phyloP scores from a whole-genome alignment of 2,329 filamentous ascomycete genomes.

The Rugonectria rugulosa region DNA sequence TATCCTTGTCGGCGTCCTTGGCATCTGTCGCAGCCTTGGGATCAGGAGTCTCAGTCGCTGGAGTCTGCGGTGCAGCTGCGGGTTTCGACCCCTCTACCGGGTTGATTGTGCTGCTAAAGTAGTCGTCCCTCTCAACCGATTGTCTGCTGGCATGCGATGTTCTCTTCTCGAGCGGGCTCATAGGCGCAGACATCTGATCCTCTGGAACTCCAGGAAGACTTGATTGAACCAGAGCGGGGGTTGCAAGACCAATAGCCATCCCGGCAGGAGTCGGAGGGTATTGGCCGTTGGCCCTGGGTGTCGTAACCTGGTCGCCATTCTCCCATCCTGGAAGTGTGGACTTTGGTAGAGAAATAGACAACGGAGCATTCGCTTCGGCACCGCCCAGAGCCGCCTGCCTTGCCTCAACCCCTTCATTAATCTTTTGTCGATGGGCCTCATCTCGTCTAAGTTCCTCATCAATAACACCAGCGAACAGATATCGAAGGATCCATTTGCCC shows the following conservation, averaged over 20 bases:
- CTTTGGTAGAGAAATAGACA: constrained; percentile 61
- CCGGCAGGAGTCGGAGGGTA: constrained; percentile 75
- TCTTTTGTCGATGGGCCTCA: constrained; percentile 71
- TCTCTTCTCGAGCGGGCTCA: constrained; percentile 61
- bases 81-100: constrained; percentile 57
- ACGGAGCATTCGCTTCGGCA: constrained; percentile 63
- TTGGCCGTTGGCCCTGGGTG: constrained; percentile 69
- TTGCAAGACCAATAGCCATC: constrained; percentile 79
- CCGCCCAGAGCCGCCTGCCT: constrained; percentile 55
- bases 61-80: constrained; percentile 55
- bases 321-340: constrained; percentile 46
- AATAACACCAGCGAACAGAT: constrained; percentile 88
- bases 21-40: constrained; percentile 59
- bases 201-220: constrained; percentile 58
- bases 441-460: constrained; percentile 91
- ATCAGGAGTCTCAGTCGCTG: constrained; percentile 55
- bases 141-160: constrained; percentile 63
- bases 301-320: constrained; percentile 58
- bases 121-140: constrained; percentile 75
- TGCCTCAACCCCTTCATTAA: constrained; percentile 70
- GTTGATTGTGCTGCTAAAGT: constrained; percentile 73
- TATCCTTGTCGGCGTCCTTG: constrained; percentile 60
- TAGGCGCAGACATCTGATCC: constrained; percentile 51
- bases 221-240: constrained; percentile 57
- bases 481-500: constrained; percentile 94